phyloP scores from a whole-genome alignment of 1,284 basidiomycete genomes.

The Tilletiopsis washingtonensis region DNA sequence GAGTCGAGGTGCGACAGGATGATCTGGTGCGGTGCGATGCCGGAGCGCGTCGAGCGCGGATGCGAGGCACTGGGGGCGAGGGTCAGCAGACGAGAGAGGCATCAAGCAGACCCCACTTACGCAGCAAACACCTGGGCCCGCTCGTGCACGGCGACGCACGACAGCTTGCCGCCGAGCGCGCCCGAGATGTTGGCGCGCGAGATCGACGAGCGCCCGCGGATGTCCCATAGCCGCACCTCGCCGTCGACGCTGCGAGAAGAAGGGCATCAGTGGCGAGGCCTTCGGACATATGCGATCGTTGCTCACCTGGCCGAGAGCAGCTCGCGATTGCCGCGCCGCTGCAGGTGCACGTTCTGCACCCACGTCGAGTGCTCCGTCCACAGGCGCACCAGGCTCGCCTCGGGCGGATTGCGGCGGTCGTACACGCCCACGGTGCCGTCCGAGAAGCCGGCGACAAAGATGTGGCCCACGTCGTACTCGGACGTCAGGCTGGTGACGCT shows the following conservation, averaged over 20 bases:
- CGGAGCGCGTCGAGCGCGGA: conserved; percentile 16
- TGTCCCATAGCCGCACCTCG: conserved; percentile 85
- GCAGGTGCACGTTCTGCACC: conserved; percentile 84
- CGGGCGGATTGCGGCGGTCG: conserved; percentile 77
- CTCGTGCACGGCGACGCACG: conserved; percentile 79
- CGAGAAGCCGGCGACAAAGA: conserved; percentile 84
- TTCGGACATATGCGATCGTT: conserved; percentile 17
- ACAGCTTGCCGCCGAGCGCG: conserved; percentile 51
- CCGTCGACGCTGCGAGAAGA: conserved; percentile 78
- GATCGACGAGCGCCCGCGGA: conserved; percentile 66
- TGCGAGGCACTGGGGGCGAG: conserved; percentile 7
- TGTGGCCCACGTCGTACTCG: conserved; percentile 68
- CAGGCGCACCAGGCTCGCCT: conserved; percentile 72
- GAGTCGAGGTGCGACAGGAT: conserved; percentile 25
- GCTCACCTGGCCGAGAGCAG: conserved; percentile 90
- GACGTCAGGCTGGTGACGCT: conserved; percentile 79
- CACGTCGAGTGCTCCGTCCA: conserved; percentile 74
- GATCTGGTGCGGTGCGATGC: conserved; percentile 17
- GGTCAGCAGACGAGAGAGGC: not conserved
- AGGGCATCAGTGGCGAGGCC: not conserved
- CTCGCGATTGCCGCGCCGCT: conserved; percentile 64
- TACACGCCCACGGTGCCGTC: conserved; percentile 86
- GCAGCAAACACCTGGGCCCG: conserved; percentile 76
- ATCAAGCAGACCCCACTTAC: not conserved
- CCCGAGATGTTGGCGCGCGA: conserved; percentile 54